Evolutionary conservation across 2,329 filamentous ascomycete genomes (phyloP).

Genomic region (Orbilia ellipsospora): DNA sequence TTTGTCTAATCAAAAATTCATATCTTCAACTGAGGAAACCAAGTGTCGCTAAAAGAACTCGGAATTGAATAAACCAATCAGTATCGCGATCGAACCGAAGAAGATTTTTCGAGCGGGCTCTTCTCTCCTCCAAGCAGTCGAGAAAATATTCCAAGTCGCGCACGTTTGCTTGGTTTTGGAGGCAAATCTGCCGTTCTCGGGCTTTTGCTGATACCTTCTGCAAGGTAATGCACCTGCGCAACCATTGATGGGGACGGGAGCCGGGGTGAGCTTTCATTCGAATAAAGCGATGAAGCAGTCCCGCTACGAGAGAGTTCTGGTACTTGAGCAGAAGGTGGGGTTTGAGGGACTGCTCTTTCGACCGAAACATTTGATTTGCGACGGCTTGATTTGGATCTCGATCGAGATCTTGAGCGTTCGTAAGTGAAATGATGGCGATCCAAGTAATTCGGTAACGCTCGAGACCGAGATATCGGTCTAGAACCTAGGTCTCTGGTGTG

Average conservation of each 20-base stretch:
- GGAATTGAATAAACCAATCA: background rate
- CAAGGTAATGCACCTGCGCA: conserved; percentile 40
- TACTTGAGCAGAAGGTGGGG: conserved; percentile 58
- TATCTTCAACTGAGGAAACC: background rate
- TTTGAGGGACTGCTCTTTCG: conserved; percentile 53
- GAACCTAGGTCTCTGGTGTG: background rate
- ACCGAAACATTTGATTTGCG: conserved; percentile 33
- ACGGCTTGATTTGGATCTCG: conserved; percentile 21
- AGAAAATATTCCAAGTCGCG: conserved; percentile 36
- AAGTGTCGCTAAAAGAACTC: too few relatives aligned
- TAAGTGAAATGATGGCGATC: conserved; percentile 18
- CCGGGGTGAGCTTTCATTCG: conserved; percentile 57
- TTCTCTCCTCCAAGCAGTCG: conserved; percentile 32
- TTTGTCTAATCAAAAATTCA: background rate
- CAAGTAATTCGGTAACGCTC: conserved; percentile 3
- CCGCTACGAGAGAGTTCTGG: conserved; percentile 58
- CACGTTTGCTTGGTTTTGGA: conserved; percentile 36
- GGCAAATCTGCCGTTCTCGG: conserved; percentile 33
- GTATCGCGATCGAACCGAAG: conserved; percentile 3
- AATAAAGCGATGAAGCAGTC: conserved; percentile 57
- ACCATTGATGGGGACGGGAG: conserved; percentile 54
- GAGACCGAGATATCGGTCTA: conserved; percentile 32
- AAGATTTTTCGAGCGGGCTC: conserved; percentile 11
- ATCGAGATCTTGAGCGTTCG: conserved; percentile 24
- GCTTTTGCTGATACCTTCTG: conserved; percentile 25